Evolutionary conservation across 2,329 filamentous ascomycete genomes (phyloP), one percentile per base, ranked within the genome.

Genomic region (Grosmannia penicillata): DNA sequence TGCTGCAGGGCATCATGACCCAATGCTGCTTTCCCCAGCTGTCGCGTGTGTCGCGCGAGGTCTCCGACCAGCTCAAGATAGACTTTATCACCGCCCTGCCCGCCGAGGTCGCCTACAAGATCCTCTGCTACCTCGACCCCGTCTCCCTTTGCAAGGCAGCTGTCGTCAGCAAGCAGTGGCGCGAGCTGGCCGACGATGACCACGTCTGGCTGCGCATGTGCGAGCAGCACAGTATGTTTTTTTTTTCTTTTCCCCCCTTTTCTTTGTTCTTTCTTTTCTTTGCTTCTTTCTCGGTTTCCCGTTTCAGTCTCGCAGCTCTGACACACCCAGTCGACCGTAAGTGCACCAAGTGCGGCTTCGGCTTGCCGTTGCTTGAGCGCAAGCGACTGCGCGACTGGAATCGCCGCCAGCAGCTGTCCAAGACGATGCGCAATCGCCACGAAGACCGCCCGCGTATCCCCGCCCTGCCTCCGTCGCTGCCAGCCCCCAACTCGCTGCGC

Each of bases 141-240:
- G 81, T 82, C 3, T 95, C 89, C 1, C 70, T 98, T 0, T 96
- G 91, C 65, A 94, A 94, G 56, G 89, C 91, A 2, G 85, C 91
- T 0, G 87, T 95, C 57, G 91, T 98, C 39, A 95, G 85, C 55
- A 75, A 78, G 42, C 72, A 79, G 49, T 98, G 91, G 91, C 73
- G 84, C 45, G 74, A 74, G 41, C 64, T 98, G 29, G 89, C 91
- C n/a, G 91, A 96, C 51, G 89, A 95, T 53, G 89, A 98, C 56
- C 82, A 93, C 8, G 89, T 98, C 4, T 98, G 91, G 91, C 83
- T 95, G 54, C 82, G 80, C 46, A 95, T 96, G 87, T 98, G 91
- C 55, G 86, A 94, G 57, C 89, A 96, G 54, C 87, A 94, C 56
- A 48, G 47, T 48, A 42, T 13, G 27, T 27, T 32, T 24, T 9